Evolutionary conservation across 2,329 filamentous ascomycete genomes (phyloP), one percentile per base, ranked within the genome.

Genomic region (Neopestalotiopsis clavispora): DNA sequence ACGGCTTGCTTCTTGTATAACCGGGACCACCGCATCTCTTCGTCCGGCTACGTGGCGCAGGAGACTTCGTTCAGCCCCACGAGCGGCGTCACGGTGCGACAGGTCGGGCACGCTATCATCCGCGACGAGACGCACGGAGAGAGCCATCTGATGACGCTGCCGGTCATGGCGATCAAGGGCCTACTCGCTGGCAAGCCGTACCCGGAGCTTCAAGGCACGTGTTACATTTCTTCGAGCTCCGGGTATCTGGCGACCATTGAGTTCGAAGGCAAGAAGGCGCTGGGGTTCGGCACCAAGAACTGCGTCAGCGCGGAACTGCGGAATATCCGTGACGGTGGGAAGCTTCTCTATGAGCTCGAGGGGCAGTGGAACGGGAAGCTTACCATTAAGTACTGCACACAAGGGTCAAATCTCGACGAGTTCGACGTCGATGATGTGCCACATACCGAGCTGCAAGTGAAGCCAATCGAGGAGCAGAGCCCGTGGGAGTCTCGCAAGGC

Each of bases 101-200:
- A 78, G 71, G 71, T 73, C 10, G 75, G 74, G 0, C 72, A 77
- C 66, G 73, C 71, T 14, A 71, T 76, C 20, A 69, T 76, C n/a
- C 72, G 74, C 2, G 71, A 76, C 12, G 71, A 83, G 78, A 59
- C 77, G 75, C 56, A 84, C 79, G 28, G 28, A 5, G 74, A 77
- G 71, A 74, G 73, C 6, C 76, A 76, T 28, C 71, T 76, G 7
- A 74, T 75, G 67, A 76, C 75, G 4, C 65, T 78, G 5, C 76
- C 76, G 2, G 73, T 74, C 10, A 68, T 77, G 69, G 67, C 65
- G 38, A 67, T 77, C 32, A 75, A 71, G 52, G 73, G 74, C 1
- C 64, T 78, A 1, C 9, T 75, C 12, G 70, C 72, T 1, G 73
- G 74, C 2, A 40, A 61, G 5, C 71, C 72, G 14, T 77, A 76